Conservation (phyloP, 352 stramenopile genomes). For the Phytophthora crassamura region DNA sequence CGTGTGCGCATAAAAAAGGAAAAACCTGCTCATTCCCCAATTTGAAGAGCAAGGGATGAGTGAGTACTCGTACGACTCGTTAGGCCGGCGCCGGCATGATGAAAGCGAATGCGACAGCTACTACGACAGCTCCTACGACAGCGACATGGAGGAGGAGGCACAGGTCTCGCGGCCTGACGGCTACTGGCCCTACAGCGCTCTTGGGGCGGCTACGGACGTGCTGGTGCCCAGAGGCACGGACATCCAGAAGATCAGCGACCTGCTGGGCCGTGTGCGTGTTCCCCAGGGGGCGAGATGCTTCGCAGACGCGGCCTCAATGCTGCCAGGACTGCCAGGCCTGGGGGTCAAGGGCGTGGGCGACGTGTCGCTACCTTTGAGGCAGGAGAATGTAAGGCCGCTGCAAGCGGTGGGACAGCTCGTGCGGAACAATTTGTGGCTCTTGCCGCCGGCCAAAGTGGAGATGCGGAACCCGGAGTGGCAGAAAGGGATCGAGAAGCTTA, state of each 20-base stretch:
- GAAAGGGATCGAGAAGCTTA: background rate
- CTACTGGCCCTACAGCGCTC: background rate
- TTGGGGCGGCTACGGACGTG: background rate
- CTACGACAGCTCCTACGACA: too few species aligned
- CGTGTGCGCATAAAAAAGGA: background rate
- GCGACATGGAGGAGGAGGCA: conserved; percentile 3
- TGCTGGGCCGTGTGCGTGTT: background rate
- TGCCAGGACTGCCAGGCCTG: background rate
- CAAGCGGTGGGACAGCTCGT: background rate
- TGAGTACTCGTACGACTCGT: background rate
- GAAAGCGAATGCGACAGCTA: too few species aligned
- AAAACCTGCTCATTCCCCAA: background rate
- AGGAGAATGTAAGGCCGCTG: background rate
- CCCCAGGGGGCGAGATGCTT: background rate
- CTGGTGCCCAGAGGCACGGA: background rate
- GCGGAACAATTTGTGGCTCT: background rate
- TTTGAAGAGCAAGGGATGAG: background rate
- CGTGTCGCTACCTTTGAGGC: conserved; percentile 1
- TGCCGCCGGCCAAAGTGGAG: conserved; percentile 1
- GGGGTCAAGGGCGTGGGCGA: background rate
- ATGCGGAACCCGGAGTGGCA: conserved; percentile 5
- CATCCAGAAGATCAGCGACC: conserved; percentile 7
- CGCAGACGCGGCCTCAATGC: background rate
- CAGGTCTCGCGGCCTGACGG: too few species aligned
- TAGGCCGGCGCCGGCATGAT: too few species aligned